These are phyloP conservation scores for Passalora sequoiae DNA, from an alignment of 2,329 filamentous ascomycete genomes.

Conservation along the genomic window DNA sequence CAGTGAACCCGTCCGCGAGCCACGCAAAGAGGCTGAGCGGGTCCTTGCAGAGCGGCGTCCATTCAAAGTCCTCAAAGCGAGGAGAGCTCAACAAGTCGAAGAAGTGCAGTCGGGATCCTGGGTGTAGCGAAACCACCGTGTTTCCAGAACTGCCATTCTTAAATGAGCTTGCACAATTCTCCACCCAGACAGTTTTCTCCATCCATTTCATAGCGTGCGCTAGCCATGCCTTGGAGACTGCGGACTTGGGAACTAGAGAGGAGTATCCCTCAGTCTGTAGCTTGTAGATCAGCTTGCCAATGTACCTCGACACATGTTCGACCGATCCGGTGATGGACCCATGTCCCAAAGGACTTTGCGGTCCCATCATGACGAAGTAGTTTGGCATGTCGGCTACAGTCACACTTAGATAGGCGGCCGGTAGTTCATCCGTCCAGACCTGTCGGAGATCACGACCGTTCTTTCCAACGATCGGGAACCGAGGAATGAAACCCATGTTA, in stretches of 20 bases:
- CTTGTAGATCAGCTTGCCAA: not conserved
- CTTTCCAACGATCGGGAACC: slow-evolving; percentile 26
- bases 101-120: not conserved
- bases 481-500: slow-evolving; percentile 29
- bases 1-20: not conserved
- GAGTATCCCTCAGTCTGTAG: not conserved
- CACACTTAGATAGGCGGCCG: slow-evolving; percentile 34
- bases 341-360: not conserved
- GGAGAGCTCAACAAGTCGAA: not conserved
- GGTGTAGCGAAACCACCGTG: not conserved
- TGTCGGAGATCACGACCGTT: slow-evolving; percentile 29
- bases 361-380: slow-evolving; percentile 24
- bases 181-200: not conserved
- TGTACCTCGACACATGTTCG: not conserved
- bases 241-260: not conserved
- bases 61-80: not conserved
- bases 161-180: not conserved
- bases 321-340: not conserved
- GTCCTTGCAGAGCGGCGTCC: not conserved
- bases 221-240: not conserved
- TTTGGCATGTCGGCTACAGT: slow-evolving; percentile 26
- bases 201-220: not conserved
- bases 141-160: not conserved
- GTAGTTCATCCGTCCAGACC: slow-evolving; percentile 32
- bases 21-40: not conserved